Percentiles rank a stretch among this genome's conserved stretches.
Conservation (phyloP, 148 eudicot genomes). For the Rheum nobile region DNA sequence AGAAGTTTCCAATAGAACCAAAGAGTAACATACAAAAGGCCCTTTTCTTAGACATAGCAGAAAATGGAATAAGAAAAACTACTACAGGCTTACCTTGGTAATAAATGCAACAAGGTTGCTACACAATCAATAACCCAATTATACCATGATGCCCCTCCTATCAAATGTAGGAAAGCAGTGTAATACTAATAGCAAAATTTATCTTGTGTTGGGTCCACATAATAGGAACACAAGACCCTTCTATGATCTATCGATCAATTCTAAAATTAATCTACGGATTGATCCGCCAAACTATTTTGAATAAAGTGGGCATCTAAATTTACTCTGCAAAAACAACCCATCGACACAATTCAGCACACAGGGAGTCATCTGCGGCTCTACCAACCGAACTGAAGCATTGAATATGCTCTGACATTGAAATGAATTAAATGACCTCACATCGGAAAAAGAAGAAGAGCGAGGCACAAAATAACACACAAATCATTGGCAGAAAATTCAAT, state of each 20-base stretch:
- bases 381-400: constrained; percentile 1
- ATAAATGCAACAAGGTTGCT: not conserved
- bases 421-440: not conserved
- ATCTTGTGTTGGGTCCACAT: not conserved
- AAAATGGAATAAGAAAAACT: not conserved
- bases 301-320: not conserved
- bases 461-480: not conserved
- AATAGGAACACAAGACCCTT: not conserved
- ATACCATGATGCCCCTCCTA: not conserved
- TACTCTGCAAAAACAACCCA: not conserved
- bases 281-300: not conserved
- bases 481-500: not conserved
- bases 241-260: not conserved
- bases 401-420: not conserved
- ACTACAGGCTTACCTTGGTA: not conserved
- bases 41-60: too few relatives aligned
- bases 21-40: not conserved
- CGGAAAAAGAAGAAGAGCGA: not conserved
- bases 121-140: not conserved
- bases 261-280: not conserved
- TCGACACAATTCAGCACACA: not conserved
- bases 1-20: not conserved
- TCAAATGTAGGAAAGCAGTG: not conserved
- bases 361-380: not conserved
- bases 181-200: not conserved